Base-by-base conservation (phyloP, 371 early-diverging fungal species). In the Mortierella sp. region DNA sequence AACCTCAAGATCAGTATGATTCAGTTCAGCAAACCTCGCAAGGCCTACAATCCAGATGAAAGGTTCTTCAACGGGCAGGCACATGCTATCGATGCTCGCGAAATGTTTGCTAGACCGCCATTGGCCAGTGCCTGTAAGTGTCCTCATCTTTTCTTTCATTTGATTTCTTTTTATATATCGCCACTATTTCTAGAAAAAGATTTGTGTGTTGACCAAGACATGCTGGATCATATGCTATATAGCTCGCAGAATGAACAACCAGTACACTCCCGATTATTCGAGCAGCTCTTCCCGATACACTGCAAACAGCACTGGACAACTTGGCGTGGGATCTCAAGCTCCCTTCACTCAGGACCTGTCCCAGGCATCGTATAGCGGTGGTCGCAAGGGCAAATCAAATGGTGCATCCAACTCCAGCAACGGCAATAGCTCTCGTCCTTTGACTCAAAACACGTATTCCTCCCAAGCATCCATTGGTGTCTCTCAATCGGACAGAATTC, bases 1-100 rank as follows among this genome's bases (percentile, higher is more conserved):
- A 94, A 96, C 70, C 87, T 99, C 35, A 96, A 95, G 76, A 85
- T 86, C 23, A 93, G 93, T 29, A 91, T 91, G 91, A 94, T 96
- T 34, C 95, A 94, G 82, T 93, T 97, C 72, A 89, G 88, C 70
- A 88, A 92, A 62, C 97, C 97, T 7, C 84, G 91, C 62, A 89
- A 86, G 68, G 74, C 86, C 0, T 90, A 89, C 64, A 85, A 86
- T 54, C 88, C 87, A 17, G 90, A 92, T 40, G 92, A 90, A 53
- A 85, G 88, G 51, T 89, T 92, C 76, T 71, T 89, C 12, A 90
- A 91, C 64, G 90, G 90, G 3, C 85, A 89, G 26, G 90, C 89
- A 9, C 90, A 91, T 75, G 87, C 89, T 42, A 74, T 91, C 1
- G 92, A 91, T 83, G 92, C 92, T 9, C 83, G 90, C 22, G 92